phyloP scores from a whole-genome alignment of 2,329 filamentous ascomycete genomes.

The Hypoxylon sp. region DNA sequence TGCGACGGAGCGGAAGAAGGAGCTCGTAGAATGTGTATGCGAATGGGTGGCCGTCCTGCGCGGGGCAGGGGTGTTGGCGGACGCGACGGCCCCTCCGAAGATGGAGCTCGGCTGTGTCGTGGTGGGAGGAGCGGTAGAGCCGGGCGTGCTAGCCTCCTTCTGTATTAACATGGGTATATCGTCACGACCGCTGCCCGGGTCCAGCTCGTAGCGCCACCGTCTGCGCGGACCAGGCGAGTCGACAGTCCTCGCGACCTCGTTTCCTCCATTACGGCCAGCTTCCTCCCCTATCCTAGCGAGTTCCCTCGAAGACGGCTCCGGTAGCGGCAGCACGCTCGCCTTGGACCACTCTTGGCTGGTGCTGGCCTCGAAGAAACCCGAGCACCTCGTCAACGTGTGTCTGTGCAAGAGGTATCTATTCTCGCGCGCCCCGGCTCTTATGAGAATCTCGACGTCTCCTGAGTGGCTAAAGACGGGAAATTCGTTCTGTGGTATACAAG shows the following conservation, averaged over 20 bases:
- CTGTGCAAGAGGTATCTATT: conserved; percentile 87
- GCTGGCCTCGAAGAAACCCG: conserved; percentile 90
- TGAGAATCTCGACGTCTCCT: conserved; percentile 86
- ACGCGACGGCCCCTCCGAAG: conserved; percentile 64
- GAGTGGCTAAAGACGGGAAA: conserved; percentile 91
- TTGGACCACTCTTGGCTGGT: conserved; percentile 81
- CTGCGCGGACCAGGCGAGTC: conserved; percentile 57
- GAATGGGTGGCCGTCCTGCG: conserved; percentile 66
- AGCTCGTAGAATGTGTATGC: conserved; percentile 59
- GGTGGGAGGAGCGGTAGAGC: conserved; percentile 10
- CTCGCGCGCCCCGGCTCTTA: conserved; percentile 74
- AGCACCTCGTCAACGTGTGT: conserved; percentile 87
- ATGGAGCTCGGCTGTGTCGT: conserved; percentile 54
- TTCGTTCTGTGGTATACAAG: conserved; percentile 81
- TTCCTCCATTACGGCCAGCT: conserved; percentile 47
- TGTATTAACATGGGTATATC: conserved; percentile 91
- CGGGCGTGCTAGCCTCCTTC: conserved; percentile 61
- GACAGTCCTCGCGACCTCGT: conserved; percentile 49
- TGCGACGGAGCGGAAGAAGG: conserved; percentile 88
- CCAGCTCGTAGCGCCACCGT: conserved; percentile 88
- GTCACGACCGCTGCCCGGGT: conserved; percentile 73
- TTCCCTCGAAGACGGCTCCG: conserved; percentile 50
- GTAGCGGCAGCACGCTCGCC: conserved; percentile 47
- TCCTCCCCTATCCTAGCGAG: conserved; percentile 63
- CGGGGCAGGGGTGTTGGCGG: conserved; percentile 35